Percentiles rank a stretch among this genome's conserved stretches.
Evolutionary conservation across 495 filamentous ascomycete species (phyloP).

Genomic region (Penicillium odoratum): DNA sequence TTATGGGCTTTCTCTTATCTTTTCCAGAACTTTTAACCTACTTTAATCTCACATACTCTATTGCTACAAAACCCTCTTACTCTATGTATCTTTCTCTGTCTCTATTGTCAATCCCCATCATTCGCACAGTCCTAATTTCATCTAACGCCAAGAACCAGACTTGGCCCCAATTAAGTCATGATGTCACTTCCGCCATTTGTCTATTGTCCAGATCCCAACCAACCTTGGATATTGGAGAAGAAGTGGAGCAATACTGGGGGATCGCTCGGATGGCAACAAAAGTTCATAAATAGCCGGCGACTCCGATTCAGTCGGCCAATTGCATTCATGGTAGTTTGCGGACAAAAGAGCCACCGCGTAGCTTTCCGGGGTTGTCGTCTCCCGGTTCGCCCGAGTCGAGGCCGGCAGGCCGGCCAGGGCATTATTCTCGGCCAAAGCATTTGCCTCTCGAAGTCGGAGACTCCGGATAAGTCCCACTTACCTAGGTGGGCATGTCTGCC

Average conservation of each 20-base stretch:
- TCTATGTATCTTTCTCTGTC: background rate
- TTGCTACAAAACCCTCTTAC: background rate
- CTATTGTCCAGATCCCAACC: conserved; percentile 14
- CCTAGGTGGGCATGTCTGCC: background rate
- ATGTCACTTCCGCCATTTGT: conserved; percentile 15
- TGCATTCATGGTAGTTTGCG: background rate
- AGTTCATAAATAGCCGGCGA: background rate
- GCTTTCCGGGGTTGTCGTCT: background rate
- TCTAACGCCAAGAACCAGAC: conserved; percentile 2
- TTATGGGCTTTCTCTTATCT: background rate
- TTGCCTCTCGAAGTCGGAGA: background rate
- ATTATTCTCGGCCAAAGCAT: background rate
- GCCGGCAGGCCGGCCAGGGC: background rate
- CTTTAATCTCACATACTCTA: background rate
- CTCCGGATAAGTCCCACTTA: background rate
- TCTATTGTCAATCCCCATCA: background rate
- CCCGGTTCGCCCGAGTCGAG: conserved; percentile 6
- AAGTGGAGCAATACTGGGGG: conserved; percentile 6
- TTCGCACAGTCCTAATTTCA: background rate
- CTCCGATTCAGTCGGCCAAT: conserved; percentile 5
- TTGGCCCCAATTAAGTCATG: conserved; percentile 14
- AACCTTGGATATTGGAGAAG: conserved; percentile 13
- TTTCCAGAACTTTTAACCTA: conserved; percentile 4
- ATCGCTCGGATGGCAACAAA: conserved; percentile 3
- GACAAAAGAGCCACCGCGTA: conserved; percentile 3